Evolutionary conservation across 1,284 basidiomycete genomes (phyloP), one percentile per base, ranked within the genome.

Genomic region (Peniophora sp.): DNA sequence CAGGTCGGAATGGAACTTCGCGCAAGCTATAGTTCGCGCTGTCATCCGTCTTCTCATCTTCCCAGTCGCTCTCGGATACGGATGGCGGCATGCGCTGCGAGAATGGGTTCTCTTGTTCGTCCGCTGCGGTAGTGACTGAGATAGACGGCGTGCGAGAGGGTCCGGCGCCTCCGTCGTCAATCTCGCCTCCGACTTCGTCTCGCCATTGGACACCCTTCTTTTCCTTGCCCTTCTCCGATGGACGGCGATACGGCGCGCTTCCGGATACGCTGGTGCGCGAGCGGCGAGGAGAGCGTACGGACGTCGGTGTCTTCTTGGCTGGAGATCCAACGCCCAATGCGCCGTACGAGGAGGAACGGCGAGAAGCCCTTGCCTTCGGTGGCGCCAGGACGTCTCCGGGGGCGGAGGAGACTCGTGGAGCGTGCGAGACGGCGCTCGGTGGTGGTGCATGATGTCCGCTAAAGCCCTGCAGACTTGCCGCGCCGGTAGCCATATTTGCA

Each of bases 121-220:
- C 51, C 39, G 56, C 47, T 56, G 64, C 60, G 32, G 67, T 59
- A 38, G 78, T 71, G 49, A 73, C 73, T 19, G 73, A 55, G 14
- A 52, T 50, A 25, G 23, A 48, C 45, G 47, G 25, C 50, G 48
- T 27, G 45, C 70, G 48, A 75, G 56, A 32, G 68, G 59, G 48
- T 79, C 69, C 25, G 69, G 65, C 41, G 23, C 81, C 79, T 23
- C 77, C 77, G 59, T 92, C 90, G 57, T 90, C 88, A 45, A 95
- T 68, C 46, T 79, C 73, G 9, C 92, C 92, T 5, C 92, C 92
- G 3, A 78, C 89, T 63, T 94, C 88, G 60, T 96, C 92, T 50
- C 77, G 80, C 92, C 92, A 96, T 60, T 93, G 85, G 16, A 96
- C 89, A 50, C 80, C 85, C 66, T 95, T 95, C 63, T 84, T 71